A percentile compares a stretch with the other conserved stretches of the same genome.
Conservation (phyloP, 2,329 filamentous ascomycete species). For the Penicillium verrucosum region DNA sequence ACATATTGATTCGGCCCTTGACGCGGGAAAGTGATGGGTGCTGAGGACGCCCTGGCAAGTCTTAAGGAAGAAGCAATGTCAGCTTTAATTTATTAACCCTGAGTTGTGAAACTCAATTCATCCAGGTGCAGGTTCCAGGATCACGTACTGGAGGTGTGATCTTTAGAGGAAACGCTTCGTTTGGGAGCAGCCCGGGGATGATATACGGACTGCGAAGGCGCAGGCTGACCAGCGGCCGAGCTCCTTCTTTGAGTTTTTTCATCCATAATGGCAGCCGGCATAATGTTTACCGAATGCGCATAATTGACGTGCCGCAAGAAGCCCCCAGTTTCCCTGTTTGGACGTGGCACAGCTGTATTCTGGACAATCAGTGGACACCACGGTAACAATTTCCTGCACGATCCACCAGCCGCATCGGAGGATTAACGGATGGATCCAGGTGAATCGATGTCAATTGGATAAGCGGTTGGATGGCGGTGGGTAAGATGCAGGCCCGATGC, state of each 20-base stretch:
- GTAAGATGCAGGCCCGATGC: slow-evolving; percentile 13
- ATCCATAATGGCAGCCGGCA: slow-evolving; percentile 26
- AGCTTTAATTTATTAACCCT: slow-evolving; percentile 6
- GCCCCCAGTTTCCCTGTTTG: slow-evolving; percentile 17
- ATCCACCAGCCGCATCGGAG: slow-evolving; percentile 20
- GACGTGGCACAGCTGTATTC: slow-evolving; percentile 17
- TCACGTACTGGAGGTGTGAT: slow-evolving; percentile 24
- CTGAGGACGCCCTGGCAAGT: slow-evolving; percentile 23
- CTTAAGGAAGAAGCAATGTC: slow-evolving; percentile 18
- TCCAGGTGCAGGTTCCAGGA: background rate
- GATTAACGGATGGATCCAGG: slow-evolving; percentile 11
- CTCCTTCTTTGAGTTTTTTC: slow-evolving; percentile 25
- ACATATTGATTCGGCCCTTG: slow-evolving; percentile 32
- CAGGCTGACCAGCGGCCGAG: slow-evolving; percentile 23
- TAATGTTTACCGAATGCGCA: slow-evolving; percentile 20
- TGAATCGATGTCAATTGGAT: slow-evolving; percentile 10
- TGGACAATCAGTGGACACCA: slow-evolving; percentile 17
- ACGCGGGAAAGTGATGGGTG: slow-evolving; percentile 32
- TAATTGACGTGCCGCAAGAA: slow-evolving; percentile 25
- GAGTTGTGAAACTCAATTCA: background rate
- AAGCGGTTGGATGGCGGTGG: slow-evolving; percentile 3
- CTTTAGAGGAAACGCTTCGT: slow-evolving; percentile 19
- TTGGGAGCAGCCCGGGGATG: slow-evolving; percentile 18
- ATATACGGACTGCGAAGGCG: slow-evolving; percentile 27
- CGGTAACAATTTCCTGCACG: slow-evolving; percentile 6